Evolutionary conservation across 2,329 filamentous ascomycete species (phyloP), one percentile per base, ranked within the genome.

Genomic region (Emergomyces pasteurianus): DNA sequence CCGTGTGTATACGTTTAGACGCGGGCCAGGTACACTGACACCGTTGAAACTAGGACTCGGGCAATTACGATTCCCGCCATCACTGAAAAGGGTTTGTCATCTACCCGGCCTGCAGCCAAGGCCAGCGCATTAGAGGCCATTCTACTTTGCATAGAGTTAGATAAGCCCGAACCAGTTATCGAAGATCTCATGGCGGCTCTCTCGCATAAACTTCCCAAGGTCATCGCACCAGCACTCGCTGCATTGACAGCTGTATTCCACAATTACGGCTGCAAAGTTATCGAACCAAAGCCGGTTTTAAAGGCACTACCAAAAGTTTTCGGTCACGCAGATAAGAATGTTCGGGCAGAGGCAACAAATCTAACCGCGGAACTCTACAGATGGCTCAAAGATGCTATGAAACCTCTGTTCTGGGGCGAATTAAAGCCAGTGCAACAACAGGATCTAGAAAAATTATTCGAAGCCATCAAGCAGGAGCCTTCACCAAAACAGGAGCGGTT

Each of bases 361-460:
- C 79, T 99, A 61, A 88, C 92, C 0, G 90, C 96, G 55, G 95
- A 99, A 72, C 84, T 99, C 61, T 99, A 99, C 75, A 82, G 94
- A 74, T 99, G 95, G 94, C 80, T 99, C 40, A 88, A 92, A 66
- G 94, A 99, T 65, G 92, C 92, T 12, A 96, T 99, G 86, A 99
- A 99, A 73, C 90, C 92, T 43, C 87, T 97, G 75, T 97, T 99
- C 73, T 99, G 94, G 92, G 85, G 83, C 52, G 94, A 99, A 62
- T 76, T 99, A 63, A 99, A 99, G 73, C 88, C 92, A 0, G 92
- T 95, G 0, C 94, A 99, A 71, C 94, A 99, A 73, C 85, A 87
- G 63, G 95, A 99, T 70, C 78, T 99, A 61, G 95, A 99, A 70
- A 89, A 92, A 46, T 83, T 95, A 57, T 99, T 99, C 65, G 94